A percentile compares a stretch with the other conserved stretches of the same genome.
These are phyloP conservation scores for Macaranga tanarius DNA, from an alignment of 441 rosid genomes.

Conservation along the genomic window DNA sequence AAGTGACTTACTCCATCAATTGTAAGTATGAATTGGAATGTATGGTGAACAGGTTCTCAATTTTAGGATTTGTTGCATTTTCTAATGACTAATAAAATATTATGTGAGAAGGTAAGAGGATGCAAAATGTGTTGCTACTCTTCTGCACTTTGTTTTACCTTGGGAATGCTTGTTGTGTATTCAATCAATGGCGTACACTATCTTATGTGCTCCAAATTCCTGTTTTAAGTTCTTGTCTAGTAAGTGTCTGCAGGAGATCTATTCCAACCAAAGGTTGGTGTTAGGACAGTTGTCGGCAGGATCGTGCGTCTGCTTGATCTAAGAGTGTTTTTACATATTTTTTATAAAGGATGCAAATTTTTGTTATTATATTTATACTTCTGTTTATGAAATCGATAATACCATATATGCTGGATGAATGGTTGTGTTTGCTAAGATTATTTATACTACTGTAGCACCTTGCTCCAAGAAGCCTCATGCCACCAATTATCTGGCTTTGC, in stretches of 20 bases:
- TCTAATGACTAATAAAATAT: background rate
- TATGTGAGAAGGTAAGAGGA: background rate
- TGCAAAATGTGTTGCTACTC: background rate
- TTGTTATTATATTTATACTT: no score
- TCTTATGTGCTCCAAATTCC: background rate
- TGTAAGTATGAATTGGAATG: background rate
- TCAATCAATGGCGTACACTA: background rate
- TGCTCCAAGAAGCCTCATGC: background rate
- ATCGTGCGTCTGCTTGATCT: constrained; percentile 2
- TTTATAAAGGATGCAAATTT: no score
- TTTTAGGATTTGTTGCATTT: constrained; percentile 3
- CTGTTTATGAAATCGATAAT: no score
- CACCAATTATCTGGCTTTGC: background rate
- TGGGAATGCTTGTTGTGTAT: no score
- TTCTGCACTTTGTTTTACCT: background rate
- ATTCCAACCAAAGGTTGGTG: background rate
- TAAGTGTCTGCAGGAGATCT: background rate
- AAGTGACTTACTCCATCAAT: constrained; percentile 32
- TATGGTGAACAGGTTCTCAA: background rate
- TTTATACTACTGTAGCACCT: background rate
- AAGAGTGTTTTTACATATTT: background rate
- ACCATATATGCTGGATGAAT: background rate
- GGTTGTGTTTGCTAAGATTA: background rate
- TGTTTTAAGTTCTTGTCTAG: background rate
- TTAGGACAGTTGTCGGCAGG: background rate